Evolutionary conservation across 805 yeast species (phyloP), one percentile per base, ranked within the genome.

Genomic region (Vanderwaltozyma tropicalis): DNA sequence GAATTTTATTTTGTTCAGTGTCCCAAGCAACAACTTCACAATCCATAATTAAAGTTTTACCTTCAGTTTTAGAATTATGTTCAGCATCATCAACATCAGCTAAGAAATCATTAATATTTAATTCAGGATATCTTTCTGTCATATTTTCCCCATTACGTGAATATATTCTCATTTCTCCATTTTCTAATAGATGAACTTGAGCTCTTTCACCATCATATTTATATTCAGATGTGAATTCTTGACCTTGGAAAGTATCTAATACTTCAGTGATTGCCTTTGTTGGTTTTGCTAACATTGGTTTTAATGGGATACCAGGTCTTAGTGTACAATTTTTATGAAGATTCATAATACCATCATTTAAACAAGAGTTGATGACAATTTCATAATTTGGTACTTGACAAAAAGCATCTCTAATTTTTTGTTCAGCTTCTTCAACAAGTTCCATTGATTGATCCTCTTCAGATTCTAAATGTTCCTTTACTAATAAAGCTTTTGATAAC

Each of bases 11-110:
- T 17, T 71, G 68, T 37, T 71, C 80, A 39, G 79, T 67, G 59
- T 89, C 96, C 94, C 95, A 92, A 0, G 98, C 98, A 8, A 92
- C 98, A 7, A 96, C 96, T 62, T 92, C 98, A 62, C 96, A 83
- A 57, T 92, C 98, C 41, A 92, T 59, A 41, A 92, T 86, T 58
- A 89, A 68, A 8, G 83, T 72, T 29, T 63, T 62, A 1, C 76
- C 68, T 1, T 52, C 43, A 10, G 45, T 46, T 4, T 51, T 46
- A 5, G 24, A 6, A n/a, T 28, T 16, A 6, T 20, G 16, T 5
- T 28, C 37, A 12, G 16, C 7, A 13, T 22, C 32, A 28, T 34
- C 28, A 13, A 18, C 21, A 10, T 57, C 55, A 19, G 63, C 62
- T 29, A 76, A 52, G 41, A 80, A 76, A 28, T 78, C 80, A 31